phyloP scores from a whole-genome alignment of 495 filamentous ascomycete genomes.

The Trichocladium antarcticum region DNA sequence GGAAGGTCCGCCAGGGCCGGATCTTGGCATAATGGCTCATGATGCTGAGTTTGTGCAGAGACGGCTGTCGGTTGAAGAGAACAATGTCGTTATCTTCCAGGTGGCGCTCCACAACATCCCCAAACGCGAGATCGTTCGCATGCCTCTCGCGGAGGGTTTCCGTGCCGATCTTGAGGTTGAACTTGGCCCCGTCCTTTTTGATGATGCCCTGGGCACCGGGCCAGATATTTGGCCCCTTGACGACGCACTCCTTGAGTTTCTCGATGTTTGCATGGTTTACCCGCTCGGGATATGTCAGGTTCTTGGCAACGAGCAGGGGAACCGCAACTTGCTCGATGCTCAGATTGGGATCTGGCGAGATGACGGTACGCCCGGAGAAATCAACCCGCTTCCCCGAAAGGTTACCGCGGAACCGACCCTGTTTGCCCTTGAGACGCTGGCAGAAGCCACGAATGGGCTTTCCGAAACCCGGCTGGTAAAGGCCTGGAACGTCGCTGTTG shows the following conservation, averaged over 20 bases:
- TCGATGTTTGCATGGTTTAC: slow-evolving; percentile 72
- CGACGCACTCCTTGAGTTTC: slow-evolving; percentile 61
- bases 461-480: slow-evolving; percentile 60
- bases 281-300: slow-evolving; percentile 86
- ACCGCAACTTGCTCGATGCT: slow-evolving; percentile 90
- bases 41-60: slow-evolving; percentile 95
- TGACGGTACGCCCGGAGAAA: slow-evolving; percentile 94
- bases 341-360: slow-evolving; percentile 91
- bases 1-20: slow-evolving; percentile 90
- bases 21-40: slow-evolving; percentile 88
- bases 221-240: slow-evolving; percentile 62
- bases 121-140: slow-evolving; percentile 61
- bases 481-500: slow-evolving; percentile 88
- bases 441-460: slow-evolving; percentile 87
- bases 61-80: slow-evolving; percentile 95
- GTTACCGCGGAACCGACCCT: slow-evolving; percentile 94
- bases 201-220: slow-evolving; percentile 77
- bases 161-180: slow-evolving; percentile 63
- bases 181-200: slow-evolving; percentile 56
- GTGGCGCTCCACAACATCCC: slow-evolving; percentile 88
- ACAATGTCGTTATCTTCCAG: slow-evolving; percentile 94
- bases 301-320: slow-evolving; percentile 78
- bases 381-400: slow-evolving; percentile 96
- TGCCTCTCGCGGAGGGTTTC: slow-evolving; percentile 38
- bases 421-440: slow-evolving; percentile 91